phyloP scores from a whole-genome alignment of 148 eudicot species.

The Chenopodium berlandieri region DNA sequence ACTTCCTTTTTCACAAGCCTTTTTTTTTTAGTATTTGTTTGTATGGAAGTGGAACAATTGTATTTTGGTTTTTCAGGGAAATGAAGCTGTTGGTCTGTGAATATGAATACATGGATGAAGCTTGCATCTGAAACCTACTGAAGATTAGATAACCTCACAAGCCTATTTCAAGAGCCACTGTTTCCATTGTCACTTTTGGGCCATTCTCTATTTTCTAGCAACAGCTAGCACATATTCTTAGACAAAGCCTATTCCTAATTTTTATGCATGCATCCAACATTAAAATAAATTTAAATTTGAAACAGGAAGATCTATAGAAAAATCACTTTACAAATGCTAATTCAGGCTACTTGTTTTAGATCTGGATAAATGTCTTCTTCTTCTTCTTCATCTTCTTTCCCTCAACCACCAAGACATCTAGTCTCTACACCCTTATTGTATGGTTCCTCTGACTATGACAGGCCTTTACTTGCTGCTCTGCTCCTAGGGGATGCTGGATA shows the following conservation, averaged over 20 bases:
- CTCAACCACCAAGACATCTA: not conserved
- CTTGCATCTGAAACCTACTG: not conserved
- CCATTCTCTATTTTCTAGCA: not conserved
- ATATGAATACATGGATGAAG: not conserved
- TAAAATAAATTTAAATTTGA: too few relatives aligned
- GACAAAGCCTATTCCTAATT: not conserved
- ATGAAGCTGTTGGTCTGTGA: not conserved
- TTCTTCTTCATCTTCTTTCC: too few relatives aligned
- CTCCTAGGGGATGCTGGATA: not conserved
- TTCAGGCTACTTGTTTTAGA: too few relatives aligned
- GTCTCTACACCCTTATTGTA: not conserved
- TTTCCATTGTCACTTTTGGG: not conserved
- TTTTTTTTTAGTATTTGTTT: too few relatives aligned
- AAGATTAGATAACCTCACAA: too few relatives aligned
- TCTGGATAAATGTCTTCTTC: too few relatives aligned
- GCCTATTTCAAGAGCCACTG: too few relatives aligned
- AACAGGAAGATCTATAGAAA: too few relatives aligned
- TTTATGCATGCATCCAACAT: not conserved
- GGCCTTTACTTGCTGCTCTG: not conserved
- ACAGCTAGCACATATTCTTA: not conserved
- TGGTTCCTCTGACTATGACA: not conserved
- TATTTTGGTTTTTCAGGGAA: too few relatives aligned
- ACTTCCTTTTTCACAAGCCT: not conserved
- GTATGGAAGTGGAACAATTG: not conserved
- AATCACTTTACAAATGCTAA: too few relatives aligned